Conservation (phyloP, 768 basidiomycete species). For the Suillus subaureus region DNA sequence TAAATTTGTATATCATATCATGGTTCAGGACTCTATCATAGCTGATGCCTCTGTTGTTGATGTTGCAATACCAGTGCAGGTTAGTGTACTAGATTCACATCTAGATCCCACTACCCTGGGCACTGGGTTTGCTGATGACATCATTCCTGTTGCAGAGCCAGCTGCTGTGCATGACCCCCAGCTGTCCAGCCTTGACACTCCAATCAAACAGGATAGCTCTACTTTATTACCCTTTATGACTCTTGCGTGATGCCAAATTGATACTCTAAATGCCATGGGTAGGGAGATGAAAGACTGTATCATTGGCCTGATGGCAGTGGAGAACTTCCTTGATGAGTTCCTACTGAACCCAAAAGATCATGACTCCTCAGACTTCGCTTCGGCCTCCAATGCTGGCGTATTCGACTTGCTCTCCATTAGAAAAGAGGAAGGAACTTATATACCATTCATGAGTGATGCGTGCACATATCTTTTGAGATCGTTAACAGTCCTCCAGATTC, state of each 20-base stretch:
- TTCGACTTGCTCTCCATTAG: background rate
- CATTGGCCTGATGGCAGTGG: conserved; percentile 10
- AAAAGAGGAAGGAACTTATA: background rate
- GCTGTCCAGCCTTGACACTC: background rate
- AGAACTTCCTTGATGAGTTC: conserved; percentile 9
- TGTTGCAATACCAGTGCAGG: background rate
- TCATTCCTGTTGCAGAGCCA: background rate
- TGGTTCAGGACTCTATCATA: background rate
- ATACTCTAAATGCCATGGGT: conserved; percentile 3
- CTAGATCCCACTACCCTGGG: background rate
- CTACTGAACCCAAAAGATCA: conserved; percentile 4
- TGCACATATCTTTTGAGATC: background rate
- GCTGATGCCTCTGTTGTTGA: background rate
- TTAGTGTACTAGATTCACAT: background rate
- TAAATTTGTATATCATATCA: background rate
- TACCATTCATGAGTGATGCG: background rate
- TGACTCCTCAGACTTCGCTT: background rate
- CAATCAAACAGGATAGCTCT: background rate
- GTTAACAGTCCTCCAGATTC: conserved; percentile 4
- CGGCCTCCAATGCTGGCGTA: background rate
- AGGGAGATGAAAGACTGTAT: conserved; percentile 3
- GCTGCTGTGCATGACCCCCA: background rate
- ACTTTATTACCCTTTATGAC: conserved; percentile 8
- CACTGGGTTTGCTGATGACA: too few relatives aligned
- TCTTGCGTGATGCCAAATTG: background rate